phyloP scores from a whole-genome alignment of 768 basidiomycete species.

The Dacryopinax spathularia region DNA sequence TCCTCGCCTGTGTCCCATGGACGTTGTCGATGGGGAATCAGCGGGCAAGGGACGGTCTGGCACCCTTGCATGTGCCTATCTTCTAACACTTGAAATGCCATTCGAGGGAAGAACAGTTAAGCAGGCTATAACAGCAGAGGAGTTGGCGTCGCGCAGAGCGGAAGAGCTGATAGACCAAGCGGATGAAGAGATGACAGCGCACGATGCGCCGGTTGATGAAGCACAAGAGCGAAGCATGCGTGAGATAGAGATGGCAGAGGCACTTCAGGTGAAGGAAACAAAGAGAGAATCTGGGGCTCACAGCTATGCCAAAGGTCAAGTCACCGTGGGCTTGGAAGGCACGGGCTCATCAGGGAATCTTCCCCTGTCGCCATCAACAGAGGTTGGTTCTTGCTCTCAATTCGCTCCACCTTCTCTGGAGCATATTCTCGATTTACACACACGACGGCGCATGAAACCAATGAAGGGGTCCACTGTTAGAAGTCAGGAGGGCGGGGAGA shows the following conservation, averaged over 20 bases:
- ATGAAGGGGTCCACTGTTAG: conserved; percentile 18
- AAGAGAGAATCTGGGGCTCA: too few relatives aligned
- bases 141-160: conserved; percentile 34
- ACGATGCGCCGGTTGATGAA: conserved; percentile 8
- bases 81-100: conserved; percentile 42
- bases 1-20: background rate
- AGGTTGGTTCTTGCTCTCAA: too few relatives aligned
- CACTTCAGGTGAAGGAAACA: conserved; percentile 23
- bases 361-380: too few relatives aligned
- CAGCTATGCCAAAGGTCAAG: too few relatives aligned
- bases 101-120: too few relatives aligned
- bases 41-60: conserved; percentile 78
- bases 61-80: conserved; percentile 69
- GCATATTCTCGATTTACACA: conserved; percentile 44
- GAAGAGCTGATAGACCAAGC: conserved; percentile 37
- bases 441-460: conserved; percentile 51
- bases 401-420: conserved; percentile 6
- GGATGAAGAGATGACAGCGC: conserved; percentile 14
- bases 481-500: conserved; percentile 20
- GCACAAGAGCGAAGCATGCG: background rate
- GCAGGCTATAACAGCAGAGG: conserved; percentile 35
- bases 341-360: too few relatives aligned
- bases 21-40: conserved; percentile 22
- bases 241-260: conserved; percentile 25
- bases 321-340: too few relatives aligned